Percentiles rank a stretch among this genome's conserved stretches.
phyloP scores from a whole-genome alignment of 306 rosid genomes.

The Rubus idaeus region DNA sequence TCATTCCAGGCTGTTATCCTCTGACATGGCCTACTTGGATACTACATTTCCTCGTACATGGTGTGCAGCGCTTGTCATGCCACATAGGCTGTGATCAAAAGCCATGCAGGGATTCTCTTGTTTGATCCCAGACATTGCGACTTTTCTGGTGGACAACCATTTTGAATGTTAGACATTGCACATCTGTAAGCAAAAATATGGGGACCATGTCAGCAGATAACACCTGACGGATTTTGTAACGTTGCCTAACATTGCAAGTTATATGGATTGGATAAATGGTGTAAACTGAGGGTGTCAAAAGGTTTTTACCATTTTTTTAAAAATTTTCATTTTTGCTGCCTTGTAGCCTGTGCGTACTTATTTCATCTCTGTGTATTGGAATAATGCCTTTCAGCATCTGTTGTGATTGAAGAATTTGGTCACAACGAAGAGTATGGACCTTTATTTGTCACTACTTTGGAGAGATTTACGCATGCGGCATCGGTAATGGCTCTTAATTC shows the following conservation, averaged over 20 bases:
- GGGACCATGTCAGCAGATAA: background rate
- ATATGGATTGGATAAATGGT: background rate
- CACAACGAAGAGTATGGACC: conserved; percentile 77
- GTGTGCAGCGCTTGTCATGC: background rate
- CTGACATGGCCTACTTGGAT: background rate
- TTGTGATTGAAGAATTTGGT: conserved; percentile 91
- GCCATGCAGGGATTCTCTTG: background rate
- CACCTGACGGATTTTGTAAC: background rate
- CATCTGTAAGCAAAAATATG: background rate
- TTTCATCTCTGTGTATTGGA: conserved; percentile 8
- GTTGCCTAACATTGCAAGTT: background rate
- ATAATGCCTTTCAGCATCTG: conserved; percentile 68
- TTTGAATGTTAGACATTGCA: background rate
- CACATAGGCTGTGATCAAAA: background rate
- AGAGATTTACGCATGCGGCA: conserved; percentile 82
- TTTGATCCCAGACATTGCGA: background rate
- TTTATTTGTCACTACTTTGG: conserved; percentile 73
- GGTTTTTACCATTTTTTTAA: background rate
- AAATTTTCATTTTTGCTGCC: background rate
- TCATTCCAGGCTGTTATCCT: background rate
- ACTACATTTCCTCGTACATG: background rate
- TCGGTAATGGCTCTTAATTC: conserved; percentile 92
- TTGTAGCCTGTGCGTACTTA: background rate
- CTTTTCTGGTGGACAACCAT: background rate
- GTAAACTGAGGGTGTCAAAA: background rate